Conservation (phyloP, 164 flowering plant species). For the Piper betle region DNA sequence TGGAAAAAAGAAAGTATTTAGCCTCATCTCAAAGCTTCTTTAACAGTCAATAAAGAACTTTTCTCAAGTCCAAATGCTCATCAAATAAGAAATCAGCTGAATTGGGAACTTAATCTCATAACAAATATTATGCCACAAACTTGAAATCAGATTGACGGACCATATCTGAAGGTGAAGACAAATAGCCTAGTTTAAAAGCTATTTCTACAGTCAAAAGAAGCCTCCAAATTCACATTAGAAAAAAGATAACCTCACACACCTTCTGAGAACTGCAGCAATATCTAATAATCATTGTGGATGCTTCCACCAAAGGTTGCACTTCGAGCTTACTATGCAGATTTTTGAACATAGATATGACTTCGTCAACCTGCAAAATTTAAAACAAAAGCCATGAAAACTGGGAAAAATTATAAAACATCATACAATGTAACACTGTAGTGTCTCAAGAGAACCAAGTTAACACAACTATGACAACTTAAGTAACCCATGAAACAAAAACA, state of each 20-base stretch:
- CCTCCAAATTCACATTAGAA: background rate
- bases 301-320: conserved; percentile 36
- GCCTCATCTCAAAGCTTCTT: background rate
- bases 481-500: too few relatives aligned
- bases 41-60: background rate
- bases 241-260: conserved; percentile 25
- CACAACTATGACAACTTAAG: too few relatives aligned
- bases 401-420: too few relatives aligned
- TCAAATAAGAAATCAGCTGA: background rate
- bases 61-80: background rate
- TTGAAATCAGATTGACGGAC: too few relatives aligned
- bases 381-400: background rate
- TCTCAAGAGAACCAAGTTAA: too few relatives aligned
- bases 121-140: background rate
- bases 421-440: too few relatives aligned
- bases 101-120: background rate
- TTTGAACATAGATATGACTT: conserved; percentile 33
- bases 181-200: background rate
- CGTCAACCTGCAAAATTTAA: conserved; percentile 49
- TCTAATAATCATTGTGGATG: conserved; percentile 48
- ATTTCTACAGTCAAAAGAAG: background rate
- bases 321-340: conserved; percentile 40
- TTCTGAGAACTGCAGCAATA: conserved; percentile 40
- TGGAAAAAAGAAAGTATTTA: background rate
- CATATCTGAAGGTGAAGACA: too few relatives aligned